Evolutionary conservation across 306 rosid genomes (phyloP).

Genomic region (Corylus americana): DNA sequence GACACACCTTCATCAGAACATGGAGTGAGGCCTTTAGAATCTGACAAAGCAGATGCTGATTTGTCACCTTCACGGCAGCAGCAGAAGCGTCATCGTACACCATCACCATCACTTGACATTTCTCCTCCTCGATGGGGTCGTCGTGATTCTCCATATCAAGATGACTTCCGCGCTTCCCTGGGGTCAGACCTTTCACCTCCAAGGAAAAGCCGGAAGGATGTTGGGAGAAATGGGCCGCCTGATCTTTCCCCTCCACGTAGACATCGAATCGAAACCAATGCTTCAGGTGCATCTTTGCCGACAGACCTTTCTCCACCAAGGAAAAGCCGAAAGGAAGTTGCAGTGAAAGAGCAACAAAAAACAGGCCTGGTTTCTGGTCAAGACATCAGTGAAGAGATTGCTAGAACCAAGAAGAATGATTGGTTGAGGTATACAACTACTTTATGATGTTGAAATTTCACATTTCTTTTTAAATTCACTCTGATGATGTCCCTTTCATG

Average conservation of each 20-base stretch:
- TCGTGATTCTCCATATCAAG: conserved; percentile 40
- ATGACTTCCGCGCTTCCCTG: conserved; percentile 29
- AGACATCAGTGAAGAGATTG: conserved; percentile 76
- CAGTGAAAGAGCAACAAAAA: conserved; percentile 43
- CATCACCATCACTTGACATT: conserved; percentile 31
- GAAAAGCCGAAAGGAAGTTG: conserved; percentile 46
- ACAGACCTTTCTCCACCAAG: conserved; percentile 71
- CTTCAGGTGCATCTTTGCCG: conserved; percentile 37
- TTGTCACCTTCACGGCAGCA: conserved; percentile 49
- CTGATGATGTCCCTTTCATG: neutral
- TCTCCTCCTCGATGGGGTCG: conserved; percentile 50
- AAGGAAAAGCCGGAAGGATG: conserved; percentile 52
- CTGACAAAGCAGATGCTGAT: conserved; percentile 38
- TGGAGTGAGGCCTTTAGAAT: conserved; percentile 30
- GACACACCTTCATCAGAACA: conserved; percentile 65
- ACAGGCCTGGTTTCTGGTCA: conserved; percentile 76
- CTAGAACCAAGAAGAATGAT: conserved; percentile 63
- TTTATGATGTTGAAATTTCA: conserved; percentile 12
- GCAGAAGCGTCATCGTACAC: conserved; percentile 17
- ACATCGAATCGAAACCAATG: conserved; percentile 20
- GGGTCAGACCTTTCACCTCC: conserved; percentile 66
- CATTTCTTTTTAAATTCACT: conserved; percentile 3
- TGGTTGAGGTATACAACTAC: conserved; percentile 48
- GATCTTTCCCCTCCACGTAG: conserved; percentile 30
- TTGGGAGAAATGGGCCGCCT: conserved; percentile 26